These are phyloP conservation scores for Neofusicoccum kwambonambiense DNA, from an alignment of 2,329 filamentous ascomycete species.

Conservation along the genomic window DNA sequence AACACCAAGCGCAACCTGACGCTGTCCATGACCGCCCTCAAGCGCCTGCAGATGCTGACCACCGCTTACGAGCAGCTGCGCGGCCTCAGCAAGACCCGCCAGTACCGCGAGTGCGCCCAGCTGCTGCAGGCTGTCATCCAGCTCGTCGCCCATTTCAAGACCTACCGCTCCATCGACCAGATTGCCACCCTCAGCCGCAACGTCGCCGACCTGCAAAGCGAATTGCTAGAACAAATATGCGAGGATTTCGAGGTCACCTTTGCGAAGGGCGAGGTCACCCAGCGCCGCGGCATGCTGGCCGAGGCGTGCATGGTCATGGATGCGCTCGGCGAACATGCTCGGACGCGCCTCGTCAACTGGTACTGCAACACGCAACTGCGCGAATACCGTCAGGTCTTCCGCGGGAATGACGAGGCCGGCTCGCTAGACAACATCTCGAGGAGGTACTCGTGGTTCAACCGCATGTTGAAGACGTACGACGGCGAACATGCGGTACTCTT, in stretches of 20 bases:
- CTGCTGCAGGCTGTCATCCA: slow-evolving; percentile 92
- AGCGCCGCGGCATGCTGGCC: slow-evolving; percentile 67
- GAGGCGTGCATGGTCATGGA: slow-evolving; percentile 95
- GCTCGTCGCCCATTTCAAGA: slow-evolving; percentile 98
- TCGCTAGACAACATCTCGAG: slow-evolving; percentile 95
- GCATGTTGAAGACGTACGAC: slow-evolving; percentile 93
- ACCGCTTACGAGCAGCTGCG: slow-evolving; percentile 97
- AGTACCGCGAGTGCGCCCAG: slow-evolving; percentile 93
- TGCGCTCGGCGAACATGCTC: slow-evolving; percentile 83
- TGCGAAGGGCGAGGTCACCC: slow-evolving; percentile 76
- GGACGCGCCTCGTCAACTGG: slow-evolving; percentile 82
- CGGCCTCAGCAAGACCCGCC: slow-evolving; percentile 76
- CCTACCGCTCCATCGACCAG: slow-evolving; percentile 95
- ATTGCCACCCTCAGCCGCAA: slow-evolving; percentile 91
- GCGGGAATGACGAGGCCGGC: slow-evolving; percentile 86
- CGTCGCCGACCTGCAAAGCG: slow-evolving; percentile 88
- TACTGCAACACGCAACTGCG: slow-evolving; percentile 96
- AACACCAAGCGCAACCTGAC: slow-evolving; percentile 96
- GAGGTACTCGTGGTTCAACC: slow-evolving; percentile 92
- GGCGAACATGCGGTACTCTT: slow-evolving; percentile 89
- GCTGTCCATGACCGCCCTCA: slow-evolving; percentile 94
- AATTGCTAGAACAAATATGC: slow-evolving; percentile 94
- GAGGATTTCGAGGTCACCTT: slow-evolving; percentile 98
- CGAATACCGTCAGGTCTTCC: slow-evolving; percentile 93
- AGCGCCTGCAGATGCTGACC: slow-evolving; percentile 96